phyloP scores from a whole-genome alignment of 257 asterid genomes.

The Linaria vulgaris region DNA sequence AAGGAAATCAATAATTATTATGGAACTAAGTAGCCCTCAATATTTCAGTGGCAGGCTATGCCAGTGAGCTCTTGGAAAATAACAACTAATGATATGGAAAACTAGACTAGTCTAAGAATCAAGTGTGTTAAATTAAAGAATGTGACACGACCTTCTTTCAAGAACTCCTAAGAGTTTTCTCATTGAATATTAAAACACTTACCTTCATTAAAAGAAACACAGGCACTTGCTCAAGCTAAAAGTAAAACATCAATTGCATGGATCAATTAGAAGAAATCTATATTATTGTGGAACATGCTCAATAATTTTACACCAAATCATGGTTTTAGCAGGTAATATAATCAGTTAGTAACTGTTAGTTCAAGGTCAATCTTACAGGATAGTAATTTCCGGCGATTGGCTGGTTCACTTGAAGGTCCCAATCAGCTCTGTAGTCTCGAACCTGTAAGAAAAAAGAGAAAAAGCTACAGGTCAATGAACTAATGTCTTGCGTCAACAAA shows the following conservation, averaged over 20 bases:
- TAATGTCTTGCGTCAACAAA: too few relatives aligned
- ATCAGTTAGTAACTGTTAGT: not conserved
- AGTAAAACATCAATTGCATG: not conserved
- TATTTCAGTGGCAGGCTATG: not conserved
- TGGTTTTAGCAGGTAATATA: constrained; percentile 1
- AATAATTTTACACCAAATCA: not conserved
- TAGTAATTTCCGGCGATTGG: constrained; percentile 93
- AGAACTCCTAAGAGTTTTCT: not conserved
- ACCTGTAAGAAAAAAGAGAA: constrained; percentile 41
- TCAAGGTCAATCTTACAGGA: constrained; percentile 57
- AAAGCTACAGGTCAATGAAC: constrained; percentile 7
- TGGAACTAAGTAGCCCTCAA: not conserved
- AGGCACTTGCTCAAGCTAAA: not conserved
- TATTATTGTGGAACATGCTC: not conserved
- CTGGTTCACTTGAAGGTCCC: constrained; percentile 90
- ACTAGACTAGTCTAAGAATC: not conserved
- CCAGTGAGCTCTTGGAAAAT: not conserved
- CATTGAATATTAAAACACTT: not conserved
- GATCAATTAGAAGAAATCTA: not conserved
- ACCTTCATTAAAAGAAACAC: too few relatives aligned
- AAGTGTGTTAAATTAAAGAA: not conserved
- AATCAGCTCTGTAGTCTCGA: constrained; percentile 83
- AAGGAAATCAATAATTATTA: constrained; percentile 10
- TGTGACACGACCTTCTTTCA: not conserved
- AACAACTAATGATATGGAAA: not conserved